phyloP scores from a whole-genome alignment of 148 eudicot genomes.

The Cornus controversa region DNA sequence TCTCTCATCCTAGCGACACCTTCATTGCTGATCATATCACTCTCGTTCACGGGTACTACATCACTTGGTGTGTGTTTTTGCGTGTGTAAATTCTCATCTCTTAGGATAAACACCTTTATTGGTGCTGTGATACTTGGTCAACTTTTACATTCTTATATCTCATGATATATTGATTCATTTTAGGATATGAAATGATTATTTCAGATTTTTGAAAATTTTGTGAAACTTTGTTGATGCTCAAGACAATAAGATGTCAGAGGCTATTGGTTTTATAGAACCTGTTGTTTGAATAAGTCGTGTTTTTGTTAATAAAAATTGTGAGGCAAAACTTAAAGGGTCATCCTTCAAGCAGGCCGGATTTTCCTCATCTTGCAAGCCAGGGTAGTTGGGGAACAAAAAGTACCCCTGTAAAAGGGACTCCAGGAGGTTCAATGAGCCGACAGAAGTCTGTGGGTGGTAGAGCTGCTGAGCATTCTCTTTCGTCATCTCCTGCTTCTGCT shows the following conservation, averaged over 20 bases:
- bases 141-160: not conserved
- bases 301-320: not conserved
- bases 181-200: not conserved
- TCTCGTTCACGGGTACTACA: not conserved
- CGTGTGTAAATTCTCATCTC: not conserved
- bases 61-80: not conserved
- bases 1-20: not conserved
- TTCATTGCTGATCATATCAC: not conserved
- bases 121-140: no score
- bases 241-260: not conserved
- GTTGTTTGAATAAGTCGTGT: not conserved
- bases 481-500: conserved; percentile 52
- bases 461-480: conserved; percentile 34
- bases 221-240: not conserved
- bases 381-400: conserved; percentile 61
- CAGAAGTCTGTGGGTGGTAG: conserved; percentile 56
- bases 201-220: not conserved
- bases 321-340: not conserved
- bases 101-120: no score
- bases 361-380: conserved; percentile 67
- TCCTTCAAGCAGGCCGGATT: conserved; percentile 52
- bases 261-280: not conserved
- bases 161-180: not conserved
- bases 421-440: conserved; percentile 41
- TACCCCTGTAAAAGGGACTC: conserved; percentile 55